phyloP scores from a whole-genome alignment of 1,284 basidiomycete species.

The Leccinum cinnamomeum region DNA sequence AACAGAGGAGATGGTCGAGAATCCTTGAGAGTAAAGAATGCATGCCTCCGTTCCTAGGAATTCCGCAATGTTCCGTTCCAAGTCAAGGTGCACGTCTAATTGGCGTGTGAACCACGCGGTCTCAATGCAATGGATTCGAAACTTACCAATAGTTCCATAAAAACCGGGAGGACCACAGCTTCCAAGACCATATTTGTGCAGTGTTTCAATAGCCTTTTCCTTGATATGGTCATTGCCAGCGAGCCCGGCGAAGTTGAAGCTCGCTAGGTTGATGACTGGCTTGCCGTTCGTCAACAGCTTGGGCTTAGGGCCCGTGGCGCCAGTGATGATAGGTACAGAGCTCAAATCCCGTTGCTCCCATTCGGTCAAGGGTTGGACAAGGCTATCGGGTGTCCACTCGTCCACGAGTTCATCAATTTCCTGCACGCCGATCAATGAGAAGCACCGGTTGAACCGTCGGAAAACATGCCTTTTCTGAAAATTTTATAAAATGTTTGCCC shows the following conservation, averaged over 20 bases:
- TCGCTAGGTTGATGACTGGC: constrained; percentile 84
- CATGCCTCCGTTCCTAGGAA: constrained; percentile 88
- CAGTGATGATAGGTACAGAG: constrained; percentile 77
- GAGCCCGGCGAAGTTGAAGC: constrained; percentile 92
- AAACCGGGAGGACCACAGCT: constrained; percentile 97
- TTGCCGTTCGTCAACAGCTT: constrained; percentile 76
- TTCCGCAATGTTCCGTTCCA: constrained; percentile 88
- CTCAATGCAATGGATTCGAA: constrained; percentile 23
- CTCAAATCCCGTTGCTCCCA: constrained; percentile 71
- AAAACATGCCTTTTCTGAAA: constrained; percentile 76
- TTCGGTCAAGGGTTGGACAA: constrained; percentile 63
- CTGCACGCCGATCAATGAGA: constrained; percentile 40
- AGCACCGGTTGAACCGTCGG: not conserved
- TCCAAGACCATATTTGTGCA: constrained; percentile 93
- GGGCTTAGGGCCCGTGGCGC: constrained; percentile 82
- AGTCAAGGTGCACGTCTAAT: constrained; percentile 86
- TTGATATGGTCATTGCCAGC: constrained; percentile 89
- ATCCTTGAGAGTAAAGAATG: constrained; percentile 95
- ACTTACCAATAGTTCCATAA: constrained; percentile 90
- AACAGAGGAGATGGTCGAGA: constrained; percentile 90
- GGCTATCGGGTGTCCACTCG: constrained; percentile 91
- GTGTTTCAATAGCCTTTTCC: constrained; percentile 79
- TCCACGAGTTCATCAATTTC: constrained; percentile 97
- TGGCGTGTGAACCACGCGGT: constrained; percentile 5
- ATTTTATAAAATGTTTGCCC: constrained; percentile 90